A percentile compares a stretch with the other conserved stretches of the same genome.
These are phyloP conservation scores for Colletotrichum filicis DNA, from an alignment of 2,329 filamentous ascomycete species.

Conservation along the genomic window DNA sequence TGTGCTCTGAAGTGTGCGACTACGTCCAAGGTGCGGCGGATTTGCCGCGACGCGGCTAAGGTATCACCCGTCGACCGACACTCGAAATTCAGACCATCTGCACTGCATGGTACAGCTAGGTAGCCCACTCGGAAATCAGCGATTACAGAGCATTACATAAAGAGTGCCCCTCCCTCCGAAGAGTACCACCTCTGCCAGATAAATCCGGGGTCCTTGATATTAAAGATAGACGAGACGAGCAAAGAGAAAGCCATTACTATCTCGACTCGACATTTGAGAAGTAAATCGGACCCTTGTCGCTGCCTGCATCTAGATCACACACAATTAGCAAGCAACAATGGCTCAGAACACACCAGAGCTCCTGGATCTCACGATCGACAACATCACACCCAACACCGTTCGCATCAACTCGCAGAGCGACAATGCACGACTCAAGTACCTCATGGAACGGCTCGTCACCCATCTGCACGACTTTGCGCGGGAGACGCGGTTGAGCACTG, in stretches of 20 bases:
- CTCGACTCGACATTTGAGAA: background rate
- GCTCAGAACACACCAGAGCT: slow-evolving; percentile 53
- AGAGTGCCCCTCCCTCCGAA: slow-evolving; percentile 3
- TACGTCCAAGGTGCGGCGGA: no score
- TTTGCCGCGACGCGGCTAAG: background rate
- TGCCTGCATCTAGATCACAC: background rate
- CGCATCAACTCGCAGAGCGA: slow-evolving; percentile 75
- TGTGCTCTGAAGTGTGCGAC: background rate
- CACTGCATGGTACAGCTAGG: background rate
- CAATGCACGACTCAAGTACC: slow-evolving; percentile 71
- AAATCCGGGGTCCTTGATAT: background rate
- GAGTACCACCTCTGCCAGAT: background rate
- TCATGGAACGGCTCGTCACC: slow-evolving; percentile 75
- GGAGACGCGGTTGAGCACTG: slow-evolving; percentile 77
- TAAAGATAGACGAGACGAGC: background rate
- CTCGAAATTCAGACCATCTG: background rate
- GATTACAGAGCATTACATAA: slow-evolving; percentile 37
- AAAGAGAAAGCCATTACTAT: background rate
- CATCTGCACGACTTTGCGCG: slow-evolving; percentile 82
- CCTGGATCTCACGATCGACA: slow-evolving; percentile 77
- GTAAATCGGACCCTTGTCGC: background rate
- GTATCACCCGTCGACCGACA: background rate
- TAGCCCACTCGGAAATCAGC: slow-evolving; percentile 19
- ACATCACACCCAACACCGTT: slow-evolving; percentile 79
- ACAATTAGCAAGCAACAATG: slow-evolving; percentile 3